Conservation (phyloP, 306 rosid genomes). For the Sindora glabra region DNA sequence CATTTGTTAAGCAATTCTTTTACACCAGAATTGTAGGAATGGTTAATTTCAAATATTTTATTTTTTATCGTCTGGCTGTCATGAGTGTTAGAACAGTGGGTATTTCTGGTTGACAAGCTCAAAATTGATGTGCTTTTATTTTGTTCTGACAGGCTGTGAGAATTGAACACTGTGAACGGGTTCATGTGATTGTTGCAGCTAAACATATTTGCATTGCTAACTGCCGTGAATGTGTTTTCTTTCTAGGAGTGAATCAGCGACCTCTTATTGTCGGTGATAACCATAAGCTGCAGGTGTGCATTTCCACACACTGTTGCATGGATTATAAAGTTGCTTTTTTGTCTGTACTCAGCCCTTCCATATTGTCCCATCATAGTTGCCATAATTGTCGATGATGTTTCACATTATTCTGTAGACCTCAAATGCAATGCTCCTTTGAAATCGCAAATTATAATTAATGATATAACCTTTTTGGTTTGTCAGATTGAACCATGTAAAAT, state of each 20-base stretch:
- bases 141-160: constrained; percentile 71
- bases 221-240: constrained; percentile 92
- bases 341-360: background rate
- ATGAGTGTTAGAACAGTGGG: background rate
- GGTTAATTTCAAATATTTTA: too few species aligned
- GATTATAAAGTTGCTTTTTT: constrained; percentile 13
- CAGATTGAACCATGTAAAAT: background rate
- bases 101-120: constrained; percentile 14
- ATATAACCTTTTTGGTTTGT: background rate
- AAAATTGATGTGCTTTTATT: background rate
- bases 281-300: constrained; percentile 85
- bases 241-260: constrained; percentile 86
- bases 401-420: background rate
- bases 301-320: constrained; percentile 6
- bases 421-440: background rate
- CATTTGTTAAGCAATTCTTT: background rate
- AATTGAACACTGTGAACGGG: constrained; percentile 98
- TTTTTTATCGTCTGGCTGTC: background rate
- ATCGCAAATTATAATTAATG: background rate
- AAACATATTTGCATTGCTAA: constrained; percentile 92
- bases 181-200: constrained; percentile 85
- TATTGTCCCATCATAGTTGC: background rate
- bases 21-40: background rate
- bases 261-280: constrained; percentile 91
- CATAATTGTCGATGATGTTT: background rate